phyloP scores from a whole-genome alignment of 192 early-diverging fungal genomes.

The Podila clonocystis region DNA sequence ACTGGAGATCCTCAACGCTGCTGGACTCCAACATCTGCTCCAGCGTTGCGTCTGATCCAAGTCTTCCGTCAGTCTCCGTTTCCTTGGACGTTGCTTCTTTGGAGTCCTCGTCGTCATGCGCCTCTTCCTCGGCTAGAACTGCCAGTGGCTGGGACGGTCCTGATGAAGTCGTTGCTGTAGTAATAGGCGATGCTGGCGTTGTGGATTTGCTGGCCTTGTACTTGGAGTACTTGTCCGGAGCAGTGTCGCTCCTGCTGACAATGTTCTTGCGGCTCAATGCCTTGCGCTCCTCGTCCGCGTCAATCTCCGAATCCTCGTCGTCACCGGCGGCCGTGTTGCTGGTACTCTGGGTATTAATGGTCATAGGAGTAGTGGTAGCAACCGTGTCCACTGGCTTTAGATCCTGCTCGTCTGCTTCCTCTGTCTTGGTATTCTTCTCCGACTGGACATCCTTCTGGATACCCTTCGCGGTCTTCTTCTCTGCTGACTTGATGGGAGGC shows the following conservation, averaged over 20 bases:
- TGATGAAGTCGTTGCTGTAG: background rate
- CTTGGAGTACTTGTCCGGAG: conserved; percentile 38
- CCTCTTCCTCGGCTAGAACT: background rate
- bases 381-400: background rate
- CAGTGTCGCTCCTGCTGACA: conserved; percentile 27
- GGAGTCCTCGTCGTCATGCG: background rate
- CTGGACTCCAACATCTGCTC: conserved; percentile 30
- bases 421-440: background rate
- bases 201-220: conserved; percentile 30
- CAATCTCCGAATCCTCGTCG: conserved; percentile 1
- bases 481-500: background rate
- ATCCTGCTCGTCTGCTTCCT: background rate
- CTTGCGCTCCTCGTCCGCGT: conserved; percentile 27
- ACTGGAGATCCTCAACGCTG: conserved; percentile 11
- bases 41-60: conserved; percentile 30
- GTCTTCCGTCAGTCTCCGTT: conserved; percentile 1
- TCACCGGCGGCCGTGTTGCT: background rate
- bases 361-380: background rate
- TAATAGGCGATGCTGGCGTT: too few relatives aligned
- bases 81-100: background rate
- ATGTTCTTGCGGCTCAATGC: conserved; percentile 5
- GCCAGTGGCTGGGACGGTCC: background rate
- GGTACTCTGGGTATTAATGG: background rate
- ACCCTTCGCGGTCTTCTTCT: background rate
- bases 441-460: background rate